Evolutionary conservation across 1,139 yeast genomes (phyloP), one percentile per base, ranked within the genome.

Genomic region (Pichia sp.): DNA sequence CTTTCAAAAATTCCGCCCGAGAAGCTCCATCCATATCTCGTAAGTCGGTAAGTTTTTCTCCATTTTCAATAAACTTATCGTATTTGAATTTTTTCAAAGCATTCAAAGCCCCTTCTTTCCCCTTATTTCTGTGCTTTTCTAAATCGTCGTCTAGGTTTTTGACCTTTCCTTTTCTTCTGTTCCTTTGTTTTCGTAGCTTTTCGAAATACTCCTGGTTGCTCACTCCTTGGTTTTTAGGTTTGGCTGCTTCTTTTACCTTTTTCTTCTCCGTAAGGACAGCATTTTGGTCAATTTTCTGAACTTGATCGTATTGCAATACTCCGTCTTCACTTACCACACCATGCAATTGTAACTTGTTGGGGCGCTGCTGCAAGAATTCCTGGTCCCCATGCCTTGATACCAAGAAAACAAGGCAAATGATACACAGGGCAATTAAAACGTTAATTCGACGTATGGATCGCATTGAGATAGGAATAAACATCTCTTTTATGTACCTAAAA

Each of bases 321-420:
- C 50, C 50, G 11, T 47, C 47, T 28, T 47, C 50, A 4, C 45
- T 36, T 2, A 47, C 50, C 5, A 47, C 9, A 2, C 49, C 49
- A 28, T 29, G 44, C 29, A 38, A 32, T 31, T 42, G 47, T 10
- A 35, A 38, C 28, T 44, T 31, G 33, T 31, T 16, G 2, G 23
- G 23, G 23, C 23, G 23, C 23, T 16, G 23, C 23, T 16, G 23
- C 23, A 16, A 16, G 23, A 16, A 16, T 16, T 16, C 23, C 23
- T 16, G 23, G 23, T 16, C 23, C 23, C 23, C 23, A 16, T 16
- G 23, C 23, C 23, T 16, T 16, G 23, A 16, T 16, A 16, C 23
- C 23, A 16, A 16, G 23, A 16, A 16, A 16, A 16, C 2, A 16
- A 16, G 23, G 23, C 23, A 16, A 16, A 16, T 16, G 23, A 16